Evolutionary conservation across 2,329 filamentous ascomycete genomes (phyloP), one percentile per base, ranked within the genome.

Genomic region (Botryosphaeria dothidea): DNA sequence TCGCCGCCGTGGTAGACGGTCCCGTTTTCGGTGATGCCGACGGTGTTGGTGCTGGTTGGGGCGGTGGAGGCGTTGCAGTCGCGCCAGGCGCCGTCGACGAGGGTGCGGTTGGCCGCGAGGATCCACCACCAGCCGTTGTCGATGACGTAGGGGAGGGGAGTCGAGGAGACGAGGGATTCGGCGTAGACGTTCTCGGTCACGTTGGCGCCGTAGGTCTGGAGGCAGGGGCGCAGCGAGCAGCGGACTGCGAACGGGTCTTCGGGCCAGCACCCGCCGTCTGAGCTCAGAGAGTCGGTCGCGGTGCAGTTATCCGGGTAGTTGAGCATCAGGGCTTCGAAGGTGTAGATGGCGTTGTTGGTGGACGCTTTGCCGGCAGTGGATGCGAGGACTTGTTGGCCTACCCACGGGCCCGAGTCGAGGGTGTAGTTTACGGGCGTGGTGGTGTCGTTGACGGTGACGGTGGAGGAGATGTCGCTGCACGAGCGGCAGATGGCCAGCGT

Each of bases 251-350:
- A 57, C 6, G 52, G 52, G 7, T 27, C 25, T 23, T 57, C 34
- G 8, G 52, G 34, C 1, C 8, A 31, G 48, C 4, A n/a, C 15
- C 21, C 21, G 6, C 34, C 38, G 7, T 13, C 31, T n/a, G n/a
- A n/a, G 6, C 17, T 34, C 3, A 21, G 9, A 7, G 17, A 4
- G 27, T n/a, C 19, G 38, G 9, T 17, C 17, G 11, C 19, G 9
- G 17, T 38, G 11, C 51, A 54, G n/a, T 7, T 36, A 3, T 23
- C 21, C 3, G 51, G 11, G 31, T 43, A 57, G 23, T 57, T 57
- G 15, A 61, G 19, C 57, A 61, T 61, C 57, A 61, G 15, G 23
- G 57, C 57, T 8, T 61, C 57, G 11, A 61, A 61, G 25, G 25
- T 25, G 13, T 34, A 61, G 4, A 48, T 3, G 1, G 29, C 2